Evolutionary conservation across 1,284 basidiomycete genomes (phyloP).

Genomic region (Leccinum subfulvum): DNA sequence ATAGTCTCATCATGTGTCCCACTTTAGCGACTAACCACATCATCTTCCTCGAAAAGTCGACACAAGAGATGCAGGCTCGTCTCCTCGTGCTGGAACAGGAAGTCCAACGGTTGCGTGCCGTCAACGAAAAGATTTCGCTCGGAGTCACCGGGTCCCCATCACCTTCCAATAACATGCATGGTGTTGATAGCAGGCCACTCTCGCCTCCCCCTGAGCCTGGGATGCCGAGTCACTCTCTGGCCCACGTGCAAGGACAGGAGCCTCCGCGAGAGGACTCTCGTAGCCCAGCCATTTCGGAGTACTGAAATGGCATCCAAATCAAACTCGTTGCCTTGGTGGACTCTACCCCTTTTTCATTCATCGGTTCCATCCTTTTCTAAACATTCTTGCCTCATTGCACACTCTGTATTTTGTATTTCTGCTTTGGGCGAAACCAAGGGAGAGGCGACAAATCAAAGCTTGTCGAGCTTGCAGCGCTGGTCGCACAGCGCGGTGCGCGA

Average conservation of each 20-base stretch:
- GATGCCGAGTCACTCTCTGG: conserved; percentile 45
- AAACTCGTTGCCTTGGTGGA: conserved; percentile 22
- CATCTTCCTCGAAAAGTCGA: conserved; percentile 62
- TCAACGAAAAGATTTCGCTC: conserved; percentile 80
- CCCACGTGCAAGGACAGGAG: conserved; percentile 53
- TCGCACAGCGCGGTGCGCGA: conserved; percentile 35
- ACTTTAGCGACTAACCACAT: conserved; percentile 71
- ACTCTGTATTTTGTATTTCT: conserved; percentile 36
- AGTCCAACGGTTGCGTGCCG: conserved; percentile 60
- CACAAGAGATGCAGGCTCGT: conserved; percentile 65
- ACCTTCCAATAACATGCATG: conserved; percentile 37
- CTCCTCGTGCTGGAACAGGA: conserved; percentile 63
- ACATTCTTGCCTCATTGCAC: conserved; percentile 33
- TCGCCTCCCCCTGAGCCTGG: conserved; percentile 61
- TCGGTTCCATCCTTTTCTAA: conserved; percentile 30
- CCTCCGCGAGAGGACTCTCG: conserved; percentile 58
- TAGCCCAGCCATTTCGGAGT: conserved; percentile 61
- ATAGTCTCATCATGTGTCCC: conserved; percentile 12
- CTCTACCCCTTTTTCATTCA: conserved; percentile 24
- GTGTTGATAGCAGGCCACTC: conserved; percentile 53
- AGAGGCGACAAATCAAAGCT: conserved; percentile 22
- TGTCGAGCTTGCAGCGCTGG: conserved; percentile 34
- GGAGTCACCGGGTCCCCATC: conserved; percentile 54
- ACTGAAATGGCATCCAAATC: conserved; percentile 21
- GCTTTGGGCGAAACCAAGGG: conserved; percentile 34